Conservation (phyloP, 768 basidiomycete species). For the Lactifluus piperatus region DNA sequence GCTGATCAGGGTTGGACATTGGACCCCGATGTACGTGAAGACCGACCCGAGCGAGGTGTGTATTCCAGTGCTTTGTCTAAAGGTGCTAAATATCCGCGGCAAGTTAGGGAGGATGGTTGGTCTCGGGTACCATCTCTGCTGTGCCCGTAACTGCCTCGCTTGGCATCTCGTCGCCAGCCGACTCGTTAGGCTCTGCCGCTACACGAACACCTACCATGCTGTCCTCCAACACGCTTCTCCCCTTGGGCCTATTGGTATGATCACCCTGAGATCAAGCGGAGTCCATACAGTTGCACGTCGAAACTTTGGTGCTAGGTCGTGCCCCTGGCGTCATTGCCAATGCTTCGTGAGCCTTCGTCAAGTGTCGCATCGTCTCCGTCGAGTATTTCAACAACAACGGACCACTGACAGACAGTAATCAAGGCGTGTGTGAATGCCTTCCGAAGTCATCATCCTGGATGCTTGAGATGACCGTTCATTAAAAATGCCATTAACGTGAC, state of each 20-base stretch:
- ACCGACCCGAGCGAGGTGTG: constrained; percentile 76
- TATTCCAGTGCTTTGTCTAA: background rate
- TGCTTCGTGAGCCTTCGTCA: constrained; percentile 71
- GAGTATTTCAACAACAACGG: constrained; percentile 41
- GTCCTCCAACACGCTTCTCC: constrained; percentile 67
- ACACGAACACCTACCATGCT: constrained; percentile 76
- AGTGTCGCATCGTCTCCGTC: constrained; percentile 53
- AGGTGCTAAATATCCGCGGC: constrained; percentile 1
- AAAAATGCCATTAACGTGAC: constrained; percentile 68
- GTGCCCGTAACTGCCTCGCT: constrained; percentile 53
- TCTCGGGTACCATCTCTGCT: constrained; percentile 74
- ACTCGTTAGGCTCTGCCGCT: constrained; percentile 67
- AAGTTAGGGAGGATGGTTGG: constrained; percentile 70
- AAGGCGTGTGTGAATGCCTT: constrained; percentile 84
- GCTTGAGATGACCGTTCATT: background rate
- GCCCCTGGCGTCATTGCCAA: constrained; percentile 79
- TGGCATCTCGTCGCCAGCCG: too few species aligned
- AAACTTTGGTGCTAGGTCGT: constrained; percentile 33
- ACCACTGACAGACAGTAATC: constrained; percentile 69
- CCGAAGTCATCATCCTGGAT: constrained; percentile 31
- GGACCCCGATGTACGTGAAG: constrained; percentile 71
- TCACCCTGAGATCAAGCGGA: constrained; percentile 60
- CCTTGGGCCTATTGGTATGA: constrained; percentile 81
- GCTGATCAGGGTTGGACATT: constrained; percentile 71
- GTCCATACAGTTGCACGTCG: constrained; percentile 27